Conservation (phyloP, 306 rosid species). For the Begonia loranthoides region DNA sequence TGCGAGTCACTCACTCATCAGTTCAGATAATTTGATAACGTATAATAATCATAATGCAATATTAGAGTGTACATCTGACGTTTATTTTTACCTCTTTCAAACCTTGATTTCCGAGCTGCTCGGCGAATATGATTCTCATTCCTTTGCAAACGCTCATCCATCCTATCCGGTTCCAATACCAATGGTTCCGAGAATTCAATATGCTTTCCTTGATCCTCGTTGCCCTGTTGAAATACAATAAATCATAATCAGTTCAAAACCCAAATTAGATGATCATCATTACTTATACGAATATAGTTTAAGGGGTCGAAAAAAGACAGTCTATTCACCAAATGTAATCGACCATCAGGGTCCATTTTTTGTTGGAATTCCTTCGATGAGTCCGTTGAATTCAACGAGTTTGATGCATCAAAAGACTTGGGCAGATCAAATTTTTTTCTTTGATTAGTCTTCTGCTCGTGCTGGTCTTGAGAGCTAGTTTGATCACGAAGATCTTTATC, state of each 20-base stretch:
- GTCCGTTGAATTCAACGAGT: constrained; percentile 15
- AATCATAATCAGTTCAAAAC: too few relatives aligned
- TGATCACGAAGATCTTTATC: constrained; percentile 15
- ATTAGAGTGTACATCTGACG: too few relatives aligned
- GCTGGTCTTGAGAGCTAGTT: constrained; percentile 6
- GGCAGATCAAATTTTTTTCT: constrained; percentile 11
- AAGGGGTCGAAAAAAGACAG: neutral
- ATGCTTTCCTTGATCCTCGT: constrained; percentile 15
- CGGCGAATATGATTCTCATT: constrained; percentile 41
- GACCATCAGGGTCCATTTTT: constrained; percentile 13
- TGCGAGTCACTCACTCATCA: too few relatives aligned
- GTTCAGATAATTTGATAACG: too few relatives aligned
- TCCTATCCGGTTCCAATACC: constrained; percentile 16
- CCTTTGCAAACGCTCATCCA: constrained; percentile 32
- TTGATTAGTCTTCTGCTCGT: constrained; percentile 16
- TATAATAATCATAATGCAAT: too few relatives aligned
- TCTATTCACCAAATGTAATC: constrained; percentile 19
- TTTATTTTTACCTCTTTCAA: constrained; percentile 60
- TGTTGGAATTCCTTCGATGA: constrained; percentile 21
- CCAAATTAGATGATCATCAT: too few relatives aligned
- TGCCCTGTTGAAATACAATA: constrained; percentile 16
- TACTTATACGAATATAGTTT: too few relatives aligned
- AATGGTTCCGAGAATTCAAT: constrained; percentile 42
- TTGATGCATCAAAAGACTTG: constrained; percentile 41
- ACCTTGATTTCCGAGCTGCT: constrained; percentile 52